These are phyloP conservation scores for Plasmodium malariae DNA, from an alignment of 169 alveolate genomes.

Conservation along the genomic window DNA sequence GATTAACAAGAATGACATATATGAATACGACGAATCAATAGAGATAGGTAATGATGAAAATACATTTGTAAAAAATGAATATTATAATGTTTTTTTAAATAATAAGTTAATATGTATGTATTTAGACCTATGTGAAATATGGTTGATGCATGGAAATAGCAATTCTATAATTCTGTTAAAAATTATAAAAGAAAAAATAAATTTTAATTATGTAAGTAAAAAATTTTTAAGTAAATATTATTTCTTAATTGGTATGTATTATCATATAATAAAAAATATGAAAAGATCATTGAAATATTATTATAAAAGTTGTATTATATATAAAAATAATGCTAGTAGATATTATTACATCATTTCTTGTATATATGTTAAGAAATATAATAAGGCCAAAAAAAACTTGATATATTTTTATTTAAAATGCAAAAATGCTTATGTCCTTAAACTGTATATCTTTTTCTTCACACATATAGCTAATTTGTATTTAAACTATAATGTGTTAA, in stretches of 20 bases:
- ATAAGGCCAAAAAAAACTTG: slow-evolving; percentile 43
- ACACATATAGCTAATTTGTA: slow-evolving; percentile 51
- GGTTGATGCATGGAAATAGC: slow-evolving; percentile 51
- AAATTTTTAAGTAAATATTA: slow-evolving; percentile 47
- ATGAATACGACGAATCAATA: slow-evolving; percentile 44
- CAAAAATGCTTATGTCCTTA: slow-evolving; percentile 53
- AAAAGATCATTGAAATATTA: slow-evolving; percentile 50
- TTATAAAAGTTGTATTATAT: slow-evolving; percentile 33
- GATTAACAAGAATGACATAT: slow-evolving; percentile 57
- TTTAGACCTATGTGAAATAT: slow-evolving; percentile 72
- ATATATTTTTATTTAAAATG: slow-evolving; percentile 20
- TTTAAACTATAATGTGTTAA: slow-evolving; percentile 51
- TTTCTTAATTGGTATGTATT: slow-evolving; percentile 64
- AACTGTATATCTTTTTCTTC: slow-evolving; percentile 55
- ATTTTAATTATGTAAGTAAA: slow-evolving; percentile 46
- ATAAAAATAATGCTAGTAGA: slow-evolving; percentile 23
- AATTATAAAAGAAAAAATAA: slow-evolving; percentile 57
- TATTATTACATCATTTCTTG: slow-evolving; percentile 55
- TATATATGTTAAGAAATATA: slow-evolving; percentile 44
- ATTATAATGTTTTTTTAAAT: slow-evolving; percentile 3
- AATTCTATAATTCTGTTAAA: slow-evolving; percentile 28
- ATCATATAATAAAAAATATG: slow-evolving; percentile 45
- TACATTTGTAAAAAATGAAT: slow-evolving; percentile 1
- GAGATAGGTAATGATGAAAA: slow-evolving; percentile 33
- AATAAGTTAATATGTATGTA: slow-evolving; percentile 40